phyloP scores from a whole-genome alignment of 2,329 filamentous ascomycete species.

The Diplodia mutila region DNA sequence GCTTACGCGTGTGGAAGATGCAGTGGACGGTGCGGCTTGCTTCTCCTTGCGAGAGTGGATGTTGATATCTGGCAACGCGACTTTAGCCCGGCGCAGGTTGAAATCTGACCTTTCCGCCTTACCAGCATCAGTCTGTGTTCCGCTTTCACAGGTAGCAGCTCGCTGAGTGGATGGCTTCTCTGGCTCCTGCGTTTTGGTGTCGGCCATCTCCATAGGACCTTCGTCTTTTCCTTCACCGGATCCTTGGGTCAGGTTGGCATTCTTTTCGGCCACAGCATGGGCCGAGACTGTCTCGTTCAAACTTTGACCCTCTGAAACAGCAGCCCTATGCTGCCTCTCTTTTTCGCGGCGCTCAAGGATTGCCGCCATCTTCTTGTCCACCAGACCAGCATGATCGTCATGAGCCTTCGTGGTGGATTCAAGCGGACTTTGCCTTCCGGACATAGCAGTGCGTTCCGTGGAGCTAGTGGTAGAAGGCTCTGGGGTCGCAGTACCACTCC shows the following conservation, averaged over 20 bases:
- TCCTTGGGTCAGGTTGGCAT: background rate
- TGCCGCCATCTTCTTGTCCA: slow-evolving; percentile 1
- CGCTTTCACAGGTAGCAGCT: background rate
- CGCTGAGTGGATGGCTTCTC: background rate
- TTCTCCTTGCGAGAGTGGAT: slow-evolving; percentile 16
- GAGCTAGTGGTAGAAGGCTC: background rate
- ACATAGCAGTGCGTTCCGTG: background rate
- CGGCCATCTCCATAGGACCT: background rate
- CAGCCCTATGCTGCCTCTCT: background rate
- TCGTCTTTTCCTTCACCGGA: background rate
- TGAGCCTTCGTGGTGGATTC: background rate
- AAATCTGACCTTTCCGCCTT: background rate
- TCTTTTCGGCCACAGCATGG: background rate
- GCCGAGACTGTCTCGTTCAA: background rate
- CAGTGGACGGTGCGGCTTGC: background rate
- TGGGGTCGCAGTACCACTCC: background rate
- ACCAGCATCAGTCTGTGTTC: background rate
- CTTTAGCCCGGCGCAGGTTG: background rate
- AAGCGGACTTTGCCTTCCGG: background rate
- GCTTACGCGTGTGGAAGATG: background rate
- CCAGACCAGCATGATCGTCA: background rate
- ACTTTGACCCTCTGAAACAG: background rate
- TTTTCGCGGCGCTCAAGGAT: background rate
- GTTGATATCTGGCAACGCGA: slow-evolving; percentile 4
- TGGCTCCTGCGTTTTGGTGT: background rate